Percentiles rank a stretch among this genome's conserved stretches.
Evolutionary conservation across 805 yeast species (phyloP).

Genomic region (Spathaspora hagerdaliae): DNA sequence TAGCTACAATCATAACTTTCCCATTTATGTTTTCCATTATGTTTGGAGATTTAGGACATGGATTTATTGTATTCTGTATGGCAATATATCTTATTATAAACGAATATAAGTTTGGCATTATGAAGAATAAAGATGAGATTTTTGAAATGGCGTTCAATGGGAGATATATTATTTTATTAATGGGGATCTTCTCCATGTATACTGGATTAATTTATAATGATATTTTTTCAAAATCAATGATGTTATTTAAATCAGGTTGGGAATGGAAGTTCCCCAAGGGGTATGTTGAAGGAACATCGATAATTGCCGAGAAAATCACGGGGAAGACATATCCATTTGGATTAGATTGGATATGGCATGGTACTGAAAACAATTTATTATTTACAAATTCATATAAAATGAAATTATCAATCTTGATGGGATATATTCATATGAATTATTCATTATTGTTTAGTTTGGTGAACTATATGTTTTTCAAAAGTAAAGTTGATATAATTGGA

Average conservation of each 20-base stretch:
- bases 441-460: constrained; percentile 66
- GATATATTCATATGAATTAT: constrained; percentile 71
- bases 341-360: constrained; percentile 74
- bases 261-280: constrained; percentile 67
- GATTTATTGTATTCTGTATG: constrained; percentile 56
- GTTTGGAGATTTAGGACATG: constrained; percentile 84
- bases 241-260: constrained; percentile 69
- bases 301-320: constrained; percentile 41
- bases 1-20: constrained; percentile 70
- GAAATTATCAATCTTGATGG: constrained; percentile 74
- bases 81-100: constrained; percentile 52
- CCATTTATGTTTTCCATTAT: constrained; percentile 81
- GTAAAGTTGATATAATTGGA: constrained; percentile 63
- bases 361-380: constrained; percentile 66
- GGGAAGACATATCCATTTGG: constrained; percentile 59
- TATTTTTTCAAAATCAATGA: constrained; percentile 65
- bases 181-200: constrained; percentile 72
- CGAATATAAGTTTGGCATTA: constrained; percentile 47
- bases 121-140: constrained; percentile 65
- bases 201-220: constrained; percentile 74
- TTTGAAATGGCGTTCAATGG: constrained; percentile 76
- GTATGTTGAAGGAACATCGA: constrained; percentile 50
- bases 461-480: constrained; percentile 54
- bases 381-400: constrained; percentile 73
- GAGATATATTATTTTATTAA: constrained; percentile 60